A percentile compares a stretch with the other conserved stretches of the same genome.
phyloP scores from a whole-genome alignment of 495 filamentous ascomycete species.

The Podospora fimiseda region DNA sequence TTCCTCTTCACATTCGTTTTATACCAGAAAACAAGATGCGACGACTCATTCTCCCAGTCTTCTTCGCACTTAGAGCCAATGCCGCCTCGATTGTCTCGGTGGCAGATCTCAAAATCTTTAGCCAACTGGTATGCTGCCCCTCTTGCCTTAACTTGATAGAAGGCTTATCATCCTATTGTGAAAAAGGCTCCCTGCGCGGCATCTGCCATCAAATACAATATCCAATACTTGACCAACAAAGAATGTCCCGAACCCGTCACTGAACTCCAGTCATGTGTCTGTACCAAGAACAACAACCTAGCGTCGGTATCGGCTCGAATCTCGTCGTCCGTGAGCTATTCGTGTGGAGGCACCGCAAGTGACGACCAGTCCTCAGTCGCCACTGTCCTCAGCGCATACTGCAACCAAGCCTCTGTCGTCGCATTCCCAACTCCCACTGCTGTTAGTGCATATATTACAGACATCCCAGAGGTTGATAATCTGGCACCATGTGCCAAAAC shows the following conservation, averaged over 20 bases:
- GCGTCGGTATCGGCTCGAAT: conserved; percentile 32
- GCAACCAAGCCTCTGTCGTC: conserved; percentile 32
- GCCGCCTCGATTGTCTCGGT: conserved; percentile 31
- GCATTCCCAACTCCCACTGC: conserved; percentile 33
- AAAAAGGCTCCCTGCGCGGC: conserved; percentile 43
- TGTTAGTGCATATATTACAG: conserved; percentile 42
- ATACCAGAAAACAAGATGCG: conserved; percentile 17
- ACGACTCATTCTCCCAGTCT: not conserved
- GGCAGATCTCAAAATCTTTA: conserved; percentile 38
- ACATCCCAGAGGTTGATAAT: conserved; percentile 34
- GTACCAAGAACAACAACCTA: conserved; percentile 44
- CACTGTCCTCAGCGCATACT: conserved; percentile 39
- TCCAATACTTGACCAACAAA: conserved; percentile 34
- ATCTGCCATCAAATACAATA: conserved; percentile 32
- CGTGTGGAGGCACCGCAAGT: conserved; percentile 37
- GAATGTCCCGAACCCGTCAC: conserved; percentile 35
- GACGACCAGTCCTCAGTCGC: conserved; percentile 40
- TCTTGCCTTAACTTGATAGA: not conserved
- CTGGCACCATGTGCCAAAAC: conserved; percentile 40
- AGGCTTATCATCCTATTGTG: not conserved
- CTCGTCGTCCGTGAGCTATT: conserved; percentile 31
- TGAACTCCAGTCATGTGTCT: conserved; percentile 42
- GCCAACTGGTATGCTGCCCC: conserved; percentile 31
- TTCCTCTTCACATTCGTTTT: conserved; percentile 1
- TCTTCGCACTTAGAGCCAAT: conserved; percentile 6